These are phyloP conservation scores for Malbranchea cinnamomea DNA, from an alignment of 2,329 filamentous ascomycete genomes.

Conservation along the genomic window DNA sequence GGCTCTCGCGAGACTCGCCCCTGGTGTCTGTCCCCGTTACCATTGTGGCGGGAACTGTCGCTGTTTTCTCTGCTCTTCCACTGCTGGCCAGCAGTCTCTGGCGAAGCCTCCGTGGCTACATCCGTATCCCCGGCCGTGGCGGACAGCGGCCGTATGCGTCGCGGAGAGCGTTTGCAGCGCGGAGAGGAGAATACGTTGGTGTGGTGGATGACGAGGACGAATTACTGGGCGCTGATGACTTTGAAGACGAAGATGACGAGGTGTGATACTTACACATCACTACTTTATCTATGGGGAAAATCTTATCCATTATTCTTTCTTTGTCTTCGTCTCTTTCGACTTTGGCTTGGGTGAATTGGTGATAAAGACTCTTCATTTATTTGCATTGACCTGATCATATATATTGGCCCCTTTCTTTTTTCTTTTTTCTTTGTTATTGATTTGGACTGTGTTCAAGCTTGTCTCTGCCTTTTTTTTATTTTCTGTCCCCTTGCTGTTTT, in stretches of 20 bases:
- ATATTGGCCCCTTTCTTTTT: too few species aligned
- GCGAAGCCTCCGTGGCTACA: constrained; percentile 42
- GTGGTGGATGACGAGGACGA: constrained; percentile 93
- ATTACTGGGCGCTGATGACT: constrained; percentile 70
- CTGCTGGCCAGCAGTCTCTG: constrained; percentile 59
- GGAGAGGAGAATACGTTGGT: constrained; percentile 71
- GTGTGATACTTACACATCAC: constrained; percentile 9
- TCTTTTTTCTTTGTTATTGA: too few species aligned
- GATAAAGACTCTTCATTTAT: too few species aligned
- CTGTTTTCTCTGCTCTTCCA: constrained; percentile 56
- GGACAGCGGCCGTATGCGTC: constrained; percentile 66
- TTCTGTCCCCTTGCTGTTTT: too few species aligned
- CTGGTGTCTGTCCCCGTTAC: constrained; percentile 72
- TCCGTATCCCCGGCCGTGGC: constrained; percentile 25
- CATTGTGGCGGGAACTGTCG: constrained; percentile 67
- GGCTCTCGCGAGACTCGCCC: constrained; percentile 55
- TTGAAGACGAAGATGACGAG: constrained; percentile 69
- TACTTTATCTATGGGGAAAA: background rate
- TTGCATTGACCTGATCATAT: too few species aligned
- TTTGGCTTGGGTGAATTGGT: too few species aligned
- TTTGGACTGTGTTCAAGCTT: too few species aligned
- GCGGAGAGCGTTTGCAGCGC: constrained; percentile 73
- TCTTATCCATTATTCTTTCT: too few species aligned
- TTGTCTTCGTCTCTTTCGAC: too few species aligned
- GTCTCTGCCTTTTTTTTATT: too few species aligned